Conservation (phyloP, 225 moss, liverwort and hornwort genomes). For the Thuidium tamariscinum region DNA sequence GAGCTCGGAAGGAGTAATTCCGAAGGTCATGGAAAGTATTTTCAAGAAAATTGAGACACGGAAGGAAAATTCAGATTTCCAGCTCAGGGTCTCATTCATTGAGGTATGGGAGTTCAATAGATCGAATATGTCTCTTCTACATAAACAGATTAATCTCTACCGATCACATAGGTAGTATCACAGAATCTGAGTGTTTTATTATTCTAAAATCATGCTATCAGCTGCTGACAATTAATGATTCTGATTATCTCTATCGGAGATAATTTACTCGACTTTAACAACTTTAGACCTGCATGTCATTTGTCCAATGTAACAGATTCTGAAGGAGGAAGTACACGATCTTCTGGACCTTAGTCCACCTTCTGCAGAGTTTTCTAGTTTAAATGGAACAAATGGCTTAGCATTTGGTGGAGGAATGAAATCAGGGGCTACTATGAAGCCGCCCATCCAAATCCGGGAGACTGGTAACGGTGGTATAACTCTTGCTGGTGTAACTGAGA, state of each 20-base stretch:
- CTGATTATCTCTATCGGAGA: neutral
- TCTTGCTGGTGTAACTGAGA: conserved; percentile 86
- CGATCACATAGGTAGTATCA: neutral
- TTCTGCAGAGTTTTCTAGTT: conserved; percentile 22
- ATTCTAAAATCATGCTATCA: neutral
- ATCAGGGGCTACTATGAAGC: conserved; percentile 35
- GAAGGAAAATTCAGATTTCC: conserved; percentile 58
- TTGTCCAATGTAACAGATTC: conserved; percentile 42
- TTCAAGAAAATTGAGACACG: conserved; percentile 57
- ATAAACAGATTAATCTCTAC: neutral
- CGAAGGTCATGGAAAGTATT: conserved; percentile 91
- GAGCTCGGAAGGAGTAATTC: conserved; percentile 82
- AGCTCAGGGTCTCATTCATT: conserved; percentile 89
- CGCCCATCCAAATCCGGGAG: conserved; percentile 91
- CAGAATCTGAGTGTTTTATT: neutral
- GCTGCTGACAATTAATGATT: neutral
- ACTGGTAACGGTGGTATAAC: conserved; percentile 86
- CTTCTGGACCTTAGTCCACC: conserved; percentile 68
- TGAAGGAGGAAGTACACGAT: conserved; percentile 96
- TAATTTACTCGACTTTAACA: neutral
- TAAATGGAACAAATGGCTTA: conserved; percentile 31
- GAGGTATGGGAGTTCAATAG: conserved; percentile 38
- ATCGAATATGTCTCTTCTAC: neutral
- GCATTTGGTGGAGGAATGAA: conserved; percentile 66
- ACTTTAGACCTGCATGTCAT: neutral